These are phyloP conservation scores for Sporothrix dimorphospora DNA, from an alignment of 2,329 filamentous ascomycete species.

Conservation along the genomic window DNA sequence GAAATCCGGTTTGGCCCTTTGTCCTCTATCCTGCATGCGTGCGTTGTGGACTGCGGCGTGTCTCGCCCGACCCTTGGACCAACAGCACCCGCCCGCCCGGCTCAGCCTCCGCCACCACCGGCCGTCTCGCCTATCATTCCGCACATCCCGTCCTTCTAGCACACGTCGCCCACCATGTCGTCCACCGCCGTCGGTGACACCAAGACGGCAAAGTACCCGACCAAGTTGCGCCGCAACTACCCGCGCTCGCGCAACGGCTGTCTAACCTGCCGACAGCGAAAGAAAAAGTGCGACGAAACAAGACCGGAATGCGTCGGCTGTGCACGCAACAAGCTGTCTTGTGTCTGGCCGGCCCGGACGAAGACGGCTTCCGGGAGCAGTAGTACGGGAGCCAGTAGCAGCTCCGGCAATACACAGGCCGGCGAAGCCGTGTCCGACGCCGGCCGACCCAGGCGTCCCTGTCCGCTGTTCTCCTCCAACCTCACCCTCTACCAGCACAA, in stretches of 20 bases:
- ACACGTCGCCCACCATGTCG: not conserved
- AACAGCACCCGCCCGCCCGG: not conserved
- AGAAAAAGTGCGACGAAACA: slow-evolving; percentile 36
- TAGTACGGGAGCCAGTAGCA: not conserved
- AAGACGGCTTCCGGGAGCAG: not conserved
- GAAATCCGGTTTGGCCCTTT: not conserved
- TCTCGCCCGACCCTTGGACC: slow-evolving; percentile 5
- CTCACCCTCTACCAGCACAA: slow-evolving; percentile 31
- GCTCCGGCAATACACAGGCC: not conserved
- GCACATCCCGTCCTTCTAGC: not conserved
- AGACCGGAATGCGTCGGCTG: slow-evolving; percentile 31
- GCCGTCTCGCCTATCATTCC: not conserved
- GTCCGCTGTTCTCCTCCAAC: not conserved
- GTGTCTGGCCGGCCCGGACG: slow-evolving; percentile 30
- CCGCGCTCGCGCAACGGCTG: slow-evolving; percentile 34
- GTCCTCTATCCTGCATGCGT: not conserved
- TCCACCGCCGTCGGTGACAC: slow-evolving; percentile 2
- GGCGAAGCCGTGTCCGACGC: not conserved
- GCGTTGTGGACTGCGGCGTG: not conserved
- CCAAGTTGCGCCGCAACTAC: slow-evolving; percentile 34
- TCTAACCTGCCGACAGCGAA: slow-evolving; percentile 34
- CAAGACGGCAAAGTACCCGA: slow-evolving; percentile 34
- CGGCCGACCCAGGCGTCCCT: not conserved
- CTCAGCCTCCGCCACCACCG: not conserved
- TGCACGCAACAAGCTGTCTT: slow-evolving; percentile 32